Conservation (phyloP, 2,329 filamentous ascomycete genomes). For the Aspergillus brunneoviolaceus region DNA sequence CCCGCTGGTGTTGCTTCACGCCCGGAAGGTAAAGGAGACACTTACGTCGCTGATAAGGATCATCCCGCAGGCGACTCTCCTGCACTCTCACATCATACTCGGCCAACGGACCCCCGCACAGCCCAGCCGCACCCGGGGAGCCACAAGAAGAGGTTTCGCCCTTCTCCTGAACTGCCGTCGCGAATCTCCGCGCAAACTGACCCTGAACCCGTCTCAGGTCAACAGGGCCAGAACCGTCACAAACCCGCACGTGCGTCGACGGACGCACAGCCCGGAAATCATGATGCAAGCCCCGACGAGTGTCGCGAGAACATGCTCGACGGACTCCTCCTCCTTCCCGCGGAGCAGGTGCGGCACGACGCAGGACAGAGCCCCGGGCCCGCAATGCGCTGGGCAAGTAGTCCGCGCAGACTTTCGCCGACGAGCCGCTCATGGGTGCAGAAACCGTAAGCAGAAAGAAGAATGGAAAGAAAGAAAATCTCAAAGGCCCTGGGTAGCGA, state of each 20-base stretch:
- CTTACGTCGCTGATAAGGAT: conserved; percentile 84
- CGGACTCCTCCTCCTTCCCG: neutral
- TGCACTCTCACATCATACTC: conserved; percentile 86
- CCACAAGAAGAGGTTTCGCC: neutral
- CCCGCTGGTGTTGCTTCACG: neutral
- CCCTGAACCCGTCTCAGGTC: neutral
- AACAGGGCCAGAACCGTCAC: neutral
- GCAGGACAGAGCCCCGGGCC: conserved; percentile 19
- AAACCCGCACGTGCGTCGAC: neutral
- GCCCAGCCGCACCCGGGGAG: conserved; percentile 7
- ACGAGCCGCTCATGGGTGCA: conserved; percentile 31
- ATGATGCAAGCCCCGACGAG: neutral
- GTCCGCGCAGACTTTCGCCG: conserved; percentile 31
- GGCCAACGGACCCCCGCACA: conserved; percentile 66
- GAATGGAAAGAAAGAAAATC: neutral
- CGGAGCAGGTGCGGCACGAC: neutral
- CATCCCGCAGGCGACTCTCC: conserved; percentile 72
- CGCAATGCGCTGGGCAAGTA: conserved; percentile 29
- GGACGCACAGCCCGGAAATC: neutral
- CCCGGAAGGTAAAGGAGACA: neutral
- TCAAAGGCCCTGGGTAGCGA: neutral
- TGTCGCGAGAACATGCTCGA: neutral
- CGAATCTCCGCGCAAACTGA: conserved; percentile 17
- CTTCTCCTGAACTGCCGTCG: conserved; percentile 17
- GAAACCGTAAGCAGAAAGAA: neutral